A percentile compares a stretch with the other conserved stretches of the same genome.
Evolutionary conservation across 2,329 filamentous ascomycete genomes (phyloP).

Genomic region (Clonostachys rosea): DNA sequence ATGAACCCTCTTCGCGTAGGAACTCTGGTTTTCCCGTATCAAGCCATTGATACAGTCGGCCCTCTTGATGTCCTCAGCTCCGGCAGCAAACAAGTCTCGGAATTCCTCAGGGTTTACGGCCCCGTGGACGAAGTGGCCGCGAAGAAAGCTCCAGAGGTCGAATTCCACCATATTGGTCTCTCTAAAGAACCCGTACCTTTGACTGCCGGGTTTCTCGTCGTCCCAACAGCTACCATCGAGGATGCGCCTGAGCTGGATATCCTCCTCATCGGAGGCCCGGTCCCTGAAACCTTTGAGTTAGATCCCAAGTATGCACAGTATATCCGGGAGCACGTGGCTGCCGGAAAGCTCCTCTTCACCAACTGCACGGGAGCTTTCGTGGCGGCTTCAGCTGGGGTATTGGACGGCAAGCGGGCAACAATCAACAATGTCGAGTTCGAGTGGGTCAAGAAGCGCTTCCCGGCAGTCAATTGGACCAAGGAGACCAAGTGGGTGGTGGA

Average conservation of each 20-base stretch:
- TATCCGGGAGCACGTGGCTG: slow-evolving; percentile 23
- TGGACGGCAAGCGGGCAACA: slow-evolving; percentile 58
- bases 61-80: slow-evolving; percentile 21
- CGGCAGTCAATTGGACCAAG: slow-evolving; percentile 52
- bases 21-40: slow-evolving; percentile 18
- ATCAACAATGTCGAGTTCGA: slow-evolving; percentile 61
- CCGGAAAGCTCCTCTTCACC: slow-evolving; percentile 44
- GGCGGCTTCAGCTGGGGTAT: slow-evolving; percentile 51
- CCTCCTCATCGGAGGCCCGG: slow-evolving; percentile 26
- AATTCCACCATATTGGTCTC: slow-evolving; percentile 25
- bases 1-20: slow-evolving; percentile 17
- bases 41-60: slow-evolving; percentile 22
- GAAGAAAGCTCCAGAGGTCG: background rate
- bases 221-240: slow-evolving; percentile 21
- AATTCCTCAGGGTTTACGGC: slow-evolving; percentile 1
- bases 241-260: slow-evolving; percentile 28
- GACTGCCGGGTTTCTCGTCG: slow-evolving; percentile 7
- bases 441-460: slow-evolving; percentile 37
- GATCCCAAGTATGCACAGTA: slow-evolving; percentile 19
- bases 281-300: slow-evolving; percentile 15
- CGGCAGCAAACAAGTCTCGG: slow-evolving; percentile 9
- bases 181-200: slow-evolving; percentile 16
- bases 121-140: slow-evolving; percentile 2
- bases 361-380: slow-evolving; percentile 63
- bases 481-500: slow-evolving; percentile 61